Base-by-base conservation (phyloP, 768 basidiomycete species). In the Boletellus emodensis region DNA sequence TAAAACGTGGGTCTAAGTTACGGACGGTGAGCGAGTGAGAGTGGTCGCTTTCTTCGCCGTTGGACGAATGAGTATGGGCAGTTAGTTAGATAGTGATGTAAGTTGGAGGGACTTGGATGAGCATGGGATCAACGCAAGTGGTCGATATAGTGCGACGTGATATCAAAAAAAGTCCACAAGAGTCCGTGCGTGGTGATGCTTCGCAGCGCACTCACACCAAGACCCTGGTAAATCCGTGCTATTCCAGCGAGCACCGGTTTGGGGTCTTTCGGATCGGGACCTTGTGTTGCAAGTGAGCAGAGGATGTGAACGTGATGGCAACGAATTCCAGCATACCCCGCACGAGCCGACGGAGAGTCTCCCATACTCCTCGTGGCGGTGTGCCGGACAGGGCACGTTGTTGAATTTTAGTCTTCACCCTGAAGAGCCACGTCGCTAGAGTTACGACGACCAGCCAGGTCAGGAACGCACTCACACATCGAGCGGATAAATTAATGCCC, bases 321-420 rank as follows among this genome's bases (percentile, higher is more conserved):
- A 11, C 10, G 6, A 30, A 28, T 34, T 49, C 52, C 40, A 36
- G 56, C 65, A 36, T 67, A 88, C 89, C 94, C 76, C 91, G 79
- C 45, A 95, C 78, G 17, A 96, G 77, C 22, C 93, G 82, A 55
- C 74, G 72, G 33, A 94, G 71, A 12, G 94, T 94, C 64, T 85
- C 85, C 59, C 75, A 75, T 28, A 85, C 76, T 45, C 85, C 80
- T 48, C 90, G 83, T 54, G 84, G 82, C 45, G 73, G 76, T 54
- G 87, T 79, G 40, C 90, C 89, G 6, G 92, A 86, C 45, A 97
- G 73, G 22, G 91, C 84, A 46, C 94, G 83, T 68, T 94, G 90
- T 67, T 97, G 94, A n/a, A 94, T 77, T 71, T 94, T 95, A 0
- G 94, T 97, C 78, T 95, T 92, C 40, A 93, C 88, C 38, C 88